Evolutionary conservation across 2,329 filamentous ascomycete genomes (phyloP).

Genomic region (Trichophaea hybrida): DNA sequence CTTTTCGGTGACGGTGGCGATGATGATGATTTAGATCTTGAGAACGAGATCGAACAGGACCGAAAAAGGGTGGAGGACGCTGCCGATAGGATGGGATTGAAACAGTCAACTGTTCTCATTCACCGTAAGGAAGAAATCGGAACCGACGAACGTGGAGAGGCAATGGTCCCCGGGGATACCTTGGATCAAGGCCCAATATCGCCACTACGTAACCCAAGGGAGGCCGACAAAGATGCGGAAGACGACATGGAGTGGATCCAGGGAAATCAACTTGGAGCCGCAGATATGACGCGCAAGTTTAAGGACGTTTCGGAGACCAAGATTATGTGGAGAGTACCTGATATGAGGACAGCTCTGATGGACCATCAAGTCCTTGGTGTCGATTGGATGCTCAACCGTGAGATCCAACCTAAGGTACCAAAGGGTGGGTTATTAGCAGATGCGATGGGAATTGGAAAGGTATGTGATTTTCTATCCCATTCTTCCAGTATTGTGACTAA

Average conservation of each 20-base stretch:
- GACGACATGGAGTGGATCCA: slow-evolving; percentile 12
- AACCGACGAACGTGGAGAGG: slow-evolving; percentile 33
- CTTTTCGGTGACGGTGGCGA: slow-evolving; percentile 32
- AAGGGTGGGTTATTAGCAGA: slow-evolving; percentile 95
- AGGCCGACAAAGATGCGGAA: background rate
- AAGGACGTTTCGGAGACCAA: slow-evolving; percentile 33
- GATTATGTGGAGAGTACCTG: slow-evolving; percentile 38
- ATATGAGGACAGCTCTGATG: slow-evolving; percentile 71
- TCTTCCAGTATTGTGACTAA: background rate
- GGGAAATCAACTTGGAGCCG: slow-evolving; percentile 6
- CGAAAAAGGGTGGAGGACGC: slow-evolving; percentile 7
- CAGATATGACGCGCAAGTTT: background rate
- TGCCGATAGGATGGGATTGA: slow-evolving; percentile 7
- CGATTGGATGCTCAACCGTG: slow-evolving; percentile 87
- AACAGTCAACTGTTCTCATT: slow-evolving; percentile 1
- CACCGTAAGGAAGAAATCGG: slow-evolving; percentile 9
- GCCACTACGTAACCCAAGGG: background rate
- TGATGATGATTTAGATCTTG: slow-evolving; percentile 27
- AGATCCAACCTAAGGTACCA: slow-evolving; percentile 52
- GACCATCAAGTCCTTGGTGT: slow-evolving; percentile 92
- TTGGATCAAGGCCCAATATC: background rate
- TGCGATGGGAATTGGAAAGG: slow-evolving; percentile 81
- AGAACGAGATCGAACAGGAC: slow-evolving; percentile 24
- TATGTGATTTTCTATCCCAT: background rate
- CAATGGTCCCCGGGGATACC: slow-evolving; percentile 30